Evolutionary conservation across 352 stramenopile genomes (phyloP), one percentile per base, ranked within the genome.

Genomic region (Peronosclerospora sorghi): DNA sequence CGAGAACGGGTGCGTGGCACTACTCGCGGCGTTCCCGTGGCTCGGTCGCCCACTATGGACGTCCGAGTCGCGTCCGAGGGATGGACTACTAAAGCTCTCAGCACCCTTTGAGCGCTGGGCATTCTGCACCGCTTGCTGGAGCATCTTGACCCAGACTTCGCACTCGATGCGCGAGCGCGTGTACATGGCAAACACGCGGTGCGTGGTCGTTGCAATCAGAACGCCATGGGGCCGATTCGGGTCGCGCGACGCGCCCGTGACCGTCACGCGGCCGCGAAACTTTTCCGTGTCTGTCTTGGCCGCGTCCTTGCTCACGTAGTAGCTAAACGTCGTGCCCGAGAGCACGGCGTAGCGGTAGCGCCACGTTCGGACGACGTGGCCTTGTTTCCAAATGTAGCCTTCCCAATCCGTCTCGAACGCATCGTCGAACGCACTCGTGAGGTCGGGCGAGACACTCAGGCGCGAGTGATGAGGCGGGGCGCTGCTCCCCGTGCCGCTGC

Each of bases 381-480:
- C 77, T 50, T 92, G 79, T 42, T 92, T 92, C 77, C 77, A 89
- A 35, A 89, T 69, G 48, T 92, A 92, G 4, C 79, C 79, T 49
- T 92, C 79, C 79, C 79, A 92, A 53, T 92, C 78, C 29, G 79
- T 91, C 53, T 91, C 79, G 30, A 87, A 87, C 47, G 86, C 68
- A 42, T 91, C 78, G 27, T 91, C 78, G 23, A 85, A 87, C 12
- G 73, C 62, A 48, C 73, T 64, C 32, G 51, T 76, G n/a, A 81
- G 59, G 45, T 88, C 75, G 0, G 71, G 70, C 8, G 71, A 88
- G 2, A 86, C 71, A 40, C 75, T 87, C 6, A 83, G 46, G 0
- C 75, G 68, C 14, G 59, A 61, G 24, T 54, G 60, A 26, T 57
- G 67, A 5, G 4, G 1, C 5, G 53, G 43, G 12, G 49, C 51